Percentiles rank a stretch among this genome's conserved stretches.
These are phyloP conservation scores for Coemansia sp. DNA, from an alignment of 192 early-diverging fungal species.

Conservation along the genomic window DNA sequence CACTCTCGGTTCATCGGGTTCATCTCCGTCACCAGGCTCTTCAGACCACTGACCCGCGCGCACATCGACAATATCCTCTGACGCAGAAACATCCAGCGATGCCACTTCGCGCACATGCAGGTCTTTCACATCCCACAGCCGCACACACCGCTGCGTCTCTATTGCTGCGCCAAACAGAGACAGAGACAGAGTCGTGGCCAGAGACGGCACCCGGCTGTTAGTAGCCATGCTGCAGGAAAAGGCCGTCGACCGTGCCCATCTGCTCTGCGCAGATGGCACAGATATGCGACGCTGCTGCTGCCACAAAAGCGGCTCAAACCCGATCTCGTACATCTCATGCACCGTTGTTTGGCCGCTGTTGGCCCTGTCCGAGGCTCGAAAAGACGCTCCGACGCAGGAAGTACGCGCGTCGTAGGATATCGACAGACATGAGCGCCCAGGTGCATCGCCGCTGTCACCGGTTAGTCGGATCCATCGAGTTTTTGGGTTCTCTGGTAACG, in stretches of 20 bases:
- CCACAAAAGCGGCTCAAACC: neutral
- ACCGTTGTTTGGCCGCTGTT: slow-evolving; percentile 1
- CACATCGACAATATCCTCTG: slow-evolving; percentile 37
- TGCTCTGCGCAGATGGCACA: slow-evolving; percentile 30
- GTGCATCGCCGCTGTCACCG: neutral
- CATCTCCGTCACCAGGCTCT: neutral
- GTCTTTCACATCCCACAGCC: slow-evolving; percentile 17
- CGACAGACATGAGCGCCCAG: slow-evolving; percentile 31
- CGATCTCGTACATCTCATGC: slow-evolving; percentile 31
- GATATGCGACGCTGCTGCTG: slow-evolving; percentile 4
- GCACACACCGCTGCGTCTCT: slow-evolving; percentile 22
- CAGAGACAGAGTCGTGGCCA: neutral
- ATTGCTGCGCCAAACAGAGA: slow-evolving; percentile 39
- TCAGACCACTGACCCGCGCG: slow-evolving; percentile 29
- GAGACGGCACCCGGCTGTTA: slow-evolving; percentile 3
- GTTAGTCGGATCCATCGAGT: slow-evolving; percentile 29
- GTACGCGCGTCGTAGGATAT: slow-evolving; percentile 13
- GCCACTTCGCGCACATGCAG: slow-evolving; percentile 6
- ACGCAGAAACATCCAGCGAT: slow-evolving; percentile 2
- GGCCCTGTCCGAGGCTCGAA: slow-evolving; percentile 8
- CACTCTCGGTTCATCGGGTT: neutral
- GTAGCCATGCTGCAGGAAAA: neutral
- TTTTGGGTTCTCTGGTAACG: slow-evolving; percentile 11
- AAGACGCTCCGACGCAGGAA: slow-evolving; percentile 31
- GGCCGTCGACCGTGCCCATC: slow-evolving; percentile 23